These are phyloP conservation scores for Populus hybrid DNA, from an alignment of 441 rosid genomes.

Conservation along the genomic window DNA sequence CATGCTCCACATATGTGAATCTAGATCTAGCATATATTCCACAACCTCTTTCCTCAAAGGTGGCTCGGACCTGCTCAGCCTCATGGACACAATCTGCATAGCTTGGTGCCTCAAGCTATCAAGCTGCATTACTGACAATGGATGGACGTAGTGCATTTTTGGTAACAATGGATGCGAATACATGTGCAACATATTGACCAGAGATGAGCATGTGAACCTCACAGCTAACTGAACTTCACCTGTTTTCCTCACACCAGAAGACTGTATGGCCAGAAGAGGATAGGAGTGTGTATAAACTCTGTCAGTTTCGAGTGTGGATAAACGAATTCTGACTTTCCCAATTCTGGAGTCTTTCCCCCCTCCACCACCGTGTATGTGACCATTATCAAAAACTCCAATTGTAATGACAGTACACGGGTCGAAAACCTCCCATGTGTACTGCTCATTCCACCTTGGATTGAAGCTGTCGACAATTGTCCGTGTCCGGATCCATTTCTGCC, in stretches of 20 bases:
- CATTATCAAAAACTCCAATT: conserved; percentile 81
- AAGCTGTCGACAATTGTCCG: conserved; percentile 76
- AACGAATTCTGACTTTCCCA: conserved; percentile 85
- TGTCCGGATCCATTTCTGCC: conserved; percentile 91
- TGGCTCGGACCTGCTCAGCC: conserved; percentile 87
- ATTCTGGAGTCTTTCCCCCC: conserved; percentile 51
- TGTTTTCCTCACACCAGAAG: conserved; percentile 73
- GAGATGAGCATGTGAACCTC: conserved; percentile 72
- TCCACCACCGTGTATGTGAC: conserved; percentile 47
- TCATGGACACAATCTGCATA: conserved; percentile 70
- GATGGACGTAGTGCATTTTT: conserved; percentile 89
- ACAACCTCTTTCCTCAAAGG: conserved; percentile 80
- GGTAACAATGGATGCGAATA: conserved; percentile 82
- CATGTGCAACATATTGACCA: conserved; percentile 75
- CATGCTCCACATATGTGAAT: conserved; percentile 94
- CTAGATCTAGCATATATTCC: conserved; percentile 92
- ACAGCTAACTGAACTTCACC: conserved; percentile 89
- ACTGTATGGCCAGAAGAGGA: conserved; percentile 69
- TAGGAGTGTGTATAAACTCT: conserved; percentile 85
- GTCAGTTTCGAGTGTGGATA: conserved; percentile 86
- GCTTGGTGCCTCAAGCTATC: conserved; percentile 87
- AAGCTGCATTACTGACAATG: conserved; percentile 73
- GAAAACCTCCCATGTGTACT: conserved; percentile 96
- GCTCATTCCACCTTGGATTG: conserved; percentile 85
- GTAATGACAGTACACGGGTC: conserved; percentile 88